Base-by-base conservation (phyloP, 441 rosid species). In the Aquilaria agallochum region DNA sequence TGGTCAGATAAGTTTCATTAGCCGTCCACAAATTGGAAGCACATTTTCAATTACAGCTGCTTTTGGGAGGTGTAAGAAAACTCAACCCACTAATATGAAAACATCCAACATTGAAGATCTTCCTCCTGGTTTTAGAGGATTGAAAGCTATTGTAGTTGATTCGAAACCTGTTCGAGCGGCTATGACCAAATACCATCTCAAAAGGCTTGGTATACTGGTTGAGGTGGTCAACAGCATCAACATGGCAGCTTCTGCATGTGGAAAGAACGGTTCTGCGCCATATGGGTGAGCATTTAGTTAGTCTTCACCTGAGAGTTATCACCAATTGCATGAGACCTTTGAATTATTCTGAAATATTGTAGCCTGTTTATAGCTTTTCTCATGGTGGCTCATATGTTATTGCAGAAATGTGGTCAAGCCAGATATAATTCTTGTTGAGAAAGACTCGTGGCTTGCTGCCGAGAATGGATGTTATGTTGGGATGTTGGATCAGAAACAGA, bases 101-200 rank as follows among this genome's bases (percentile, higher is more conserved):
- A 87, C 82, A 61, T 73, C 83, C 7, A 77, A 76, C 59, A 73
- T 76, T 3, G 96, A 89, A 77, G 83, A 85, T 47, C 76, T 89
- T 53, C 96, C 96, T 62, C 71, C 80, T 48, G 70, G 81, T 68
- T 91, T 87, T 66, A 74, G 74, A 80, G 96, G 95, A 68, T 72
- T 87, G 81, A 89, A 79, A 74, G 99, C 95, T 50, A 9, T 89
- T 40, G 82, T 94, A 51, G 83, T 94, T 71, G 99, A 94, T 70
- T 84, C 76, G 44, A 91, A 89, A 69, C 94, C 94, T 0, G 97
- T 94, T 51, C 79, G 99, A 80, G 97, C 96, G 40, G 89, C 97
- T 8, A 92, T 89, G 47, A 89, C 95, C 60, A 79, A 52, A 69
- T 94, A 94, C 72, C 99, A 94, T 76, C 70, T 94, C 79, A 89